Base-by-base conservation (phyloP, 345 rosid species). In the Aethionema arabicum region DNA sequence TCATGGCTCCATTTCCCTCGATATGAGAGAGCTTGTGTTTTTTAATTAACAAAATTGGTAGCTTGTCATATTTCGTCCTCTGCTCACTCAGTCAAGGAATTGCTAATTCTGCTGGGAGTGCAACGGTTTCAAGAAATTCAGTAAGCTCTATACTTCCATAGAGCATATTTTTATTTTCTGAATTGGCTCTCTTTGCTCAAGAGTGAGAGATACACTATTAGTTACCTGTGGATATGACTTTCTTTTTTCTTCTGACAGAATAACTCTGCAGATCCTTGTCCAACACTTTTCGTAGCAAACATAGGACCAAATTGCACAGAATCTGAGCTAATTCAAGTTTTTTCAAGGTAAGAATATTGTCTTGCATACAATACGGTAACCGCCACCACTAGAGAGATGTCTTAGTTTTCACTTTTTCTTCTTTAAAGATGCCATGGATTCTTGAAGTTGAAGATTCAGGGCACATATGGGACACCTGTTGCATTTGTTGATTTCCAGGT, bases 401-500 rank as follows among this genome's bases (percentile, higher is more conserved):
- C 15, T 44, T 14, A 6, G 65, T 50, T 56, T 49, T 63, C 21
- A 54, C 53, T 36, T 43, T 70, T 46, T 42, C 27, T 39, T 66
- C 35, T 61, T 38, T 43, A 3, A 67, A 89, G 98, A 70, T 85
- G 83, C 63, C 82, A 82, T 56, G 98, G 96, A 42, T 91, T 86
- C 79, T 73, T 86, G 82, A 88, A 86, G 68, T 60, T 88, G 70
- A 91, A 88, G 68, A 85, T 86, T 79, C 92, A 89, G 76, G 76
- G 85, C 67, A 88, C 88, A 5, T 83, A 86, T 40, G 90, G 95
- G 50, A 64, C 86, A 59, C 86, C 88, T 12, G 91, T 91, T 73
- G 96, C 96, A 71, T 86, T 91, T 77, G 87, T 88, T 56, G 96
- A 91, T 76, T 89, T 88, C 56, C 87, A 83, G 98, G 95, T 91